phyloP scores from a whole-genome alignment of 2,329 filamentous ascomycete species.

The Penicillium sp. region DNA sequence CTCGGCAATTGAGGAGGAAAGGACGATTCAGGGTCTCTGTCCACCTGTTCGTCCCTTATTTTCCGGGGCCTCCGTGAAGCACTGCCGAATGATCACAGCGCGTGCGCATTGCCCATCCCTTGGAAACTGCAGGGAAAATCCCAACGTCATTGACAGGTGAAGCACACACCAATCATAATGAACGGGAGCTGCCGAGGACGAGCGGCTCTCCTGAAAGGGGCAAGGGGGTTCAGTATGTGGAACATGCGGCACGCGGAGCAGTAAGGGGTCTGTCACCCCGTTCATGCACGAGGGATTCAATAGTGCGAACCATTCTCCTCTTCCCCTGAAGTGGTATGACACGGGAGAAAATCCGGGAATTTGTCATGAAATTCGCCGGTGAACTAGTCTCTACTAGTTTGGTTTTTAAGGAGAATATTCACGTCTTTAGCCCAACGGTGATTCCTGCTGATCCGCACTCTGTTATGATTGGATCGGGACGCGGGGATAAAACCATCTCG shows the following conservation, averaged over 20 bases:
- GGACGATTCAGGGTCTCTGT: not conserved
- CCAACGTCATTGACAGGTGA: conserved; percentile 16
- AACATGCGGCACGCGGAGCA: conserved; percentile 35
- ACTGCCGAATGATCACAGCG: conserved; percentile 26
- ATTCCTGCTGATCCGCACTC: not conserved
- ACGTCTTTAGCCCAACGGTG: not conserved
- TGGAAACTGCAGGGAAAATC: conserved; percentile 17
- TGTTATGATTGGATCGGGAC: not conserved
- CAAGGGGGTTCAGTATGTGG: conserved; percentile 17
- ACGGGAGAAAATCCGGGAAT: not conserved
- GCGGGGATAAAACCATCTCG: not conserved
- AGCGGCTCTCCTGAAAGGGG: conserved; percentile 3
- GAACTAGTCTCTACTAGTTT: not conserved
- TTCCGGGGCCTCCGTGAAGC: conserved; percentile 17
- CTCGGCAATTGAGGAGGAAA: not conserved
- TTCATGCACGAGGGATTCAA: conserved; percentile 27
- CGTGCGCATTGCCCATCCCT: conserved; percentile 24
- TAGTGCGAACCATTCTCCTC: conserved; percentile 13
- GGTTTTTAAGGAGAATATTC: conserved; percentile 8
- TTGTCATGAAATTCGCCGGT: conserved; percentile 19
- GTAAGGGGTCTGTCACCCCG: conserved; percentile 29
- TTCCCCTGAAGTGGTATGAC: not conserved
- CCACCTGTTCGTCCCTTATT: conserved; percentile 12
- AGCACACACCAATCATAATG: not conserved
- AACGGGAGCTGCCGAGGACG: conserved; percentile 9